These are phyloP conservation scores for Neopestalotiopsis clavispora DNA, from an alignment of 2,329 filamentous ascomycete genomes.

Conservation along the genomic window DNA sequence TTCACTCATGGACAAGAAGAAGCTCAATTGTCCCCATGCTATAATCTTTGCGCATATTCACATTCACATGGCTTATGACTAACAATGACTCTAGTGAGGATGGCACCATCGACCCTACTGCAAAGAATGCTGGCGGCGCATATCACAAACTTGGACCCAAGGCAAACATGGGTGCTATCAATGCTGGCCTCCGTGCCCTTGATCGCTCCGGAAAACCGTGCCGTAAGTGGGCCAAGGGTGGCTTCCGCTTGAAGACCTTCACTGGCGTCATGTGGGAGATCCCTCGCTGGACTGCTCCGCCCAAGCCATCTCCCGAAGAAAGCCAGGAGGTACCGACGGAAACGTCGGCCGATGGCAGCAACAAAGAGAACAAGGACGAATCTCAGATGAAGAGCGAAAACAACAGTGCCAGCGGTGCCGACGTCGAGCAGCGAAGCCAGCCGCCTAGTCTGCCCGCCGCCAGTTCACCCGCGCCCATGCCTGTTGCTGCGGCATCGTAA, in stretches of 20 bases:
- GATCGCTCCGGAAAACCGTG: constrained; percentile 92
- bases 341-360: constrained; percentile 55
- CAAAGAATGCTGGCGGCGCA: constrained; percentile 51
- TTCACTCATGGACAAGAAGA: no score
- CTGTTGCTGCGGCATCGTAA: constrained; percentile 50
- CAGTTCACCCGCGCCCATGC: constrained; percentile 55
- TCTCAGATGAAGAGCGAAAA: constrained; percentile 53
- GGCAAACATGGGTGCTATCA: constrained; percentile 96
- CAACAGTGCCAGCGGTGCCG: constrained; percentile 41
- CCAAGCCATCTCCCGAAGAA: constrained; percentile 56
- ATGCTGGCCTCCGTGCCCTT: constrained; percentile 90
- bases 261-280: constrained; percentile 86
- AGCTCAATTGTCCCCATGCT: constrained; percentile 4
- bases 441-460: constrained; percentile 52
- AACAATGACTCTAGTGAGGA: constrained; percentile 56
- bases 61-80: neutral
- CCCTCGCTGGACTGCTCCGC: constrained; percentile 79
- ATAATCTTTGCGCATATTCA: constrained; percentile 4
- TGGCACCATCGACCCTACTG: constrained; percentile 63
- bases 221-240: constrained; percentile 86
- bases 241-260: constrained; percentile 88
- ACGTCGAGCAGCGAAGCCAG: constrained; percentile 58
- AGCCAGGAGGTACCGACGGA: constrained; percentile 48
- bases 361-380: constrained; percentile 68
- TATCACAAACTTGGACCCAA: constrained; percentile 91